A percentile compares a stretch with the other conserved stretches of the same genome.
phyloP scores from a whole-genome alignment of 1,139 yeast species.

The Blastobotrys proliferans region DNA sequence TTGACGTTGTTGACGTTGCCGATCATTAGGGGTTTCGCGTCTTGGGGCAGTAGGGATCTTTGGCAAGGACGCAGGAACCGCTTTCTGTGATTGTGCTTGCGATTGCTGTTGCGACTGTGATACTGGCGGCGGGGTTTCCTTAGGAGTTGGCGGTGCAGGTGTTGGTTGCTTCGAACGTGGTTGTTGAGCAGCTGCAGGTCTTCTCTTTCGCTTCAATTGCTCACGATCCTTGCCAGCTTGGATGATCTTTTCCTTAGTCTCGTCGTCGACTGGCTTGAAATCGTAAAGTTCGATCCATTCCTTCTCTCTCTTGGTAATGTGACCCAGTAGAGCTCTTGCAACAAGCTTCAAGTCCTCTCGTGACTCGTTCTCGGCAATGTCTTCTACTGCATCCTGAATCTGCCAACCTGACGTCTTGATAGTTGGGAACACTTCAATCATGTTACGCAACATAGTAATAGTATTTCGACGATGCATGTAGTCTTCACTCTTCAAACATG shows the following conservation, averaged over 20 bases:
- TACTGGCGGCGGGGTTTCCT: not conserved
- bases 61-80: slow-evolving; percentile 21
- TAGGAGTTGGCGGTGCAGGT: slow-evolving; percentile 3
- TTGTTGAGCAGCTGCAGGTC: slow-evolving; percentile 1
- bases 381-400: slow-evolving; percentile 47
- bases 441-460: slow-evolving; percentile 69
- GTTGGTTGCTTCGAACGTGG: slow-evolving; percentile 5
- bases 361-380: slow-evolving; percentile 49
- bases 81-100: not conserved
- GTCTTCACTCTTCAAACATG: slow-evolving; percentile 52
- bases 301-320: slow-evolving; percentile 54
- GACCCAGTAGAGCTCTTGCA: slow-evolving; percentile 72
- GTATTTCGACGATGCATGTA: slow-evolving; percentile 82
- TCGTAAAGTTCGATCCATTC: slow-evolving; percentile 48
- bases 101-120: not conserved
- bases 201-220: slow-evolving; percentile 8
- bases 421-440: slow-evolving; percentile 62
- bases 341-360: slow-evolving; percentile 82
- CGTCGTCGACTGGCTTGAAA: slow-evolving; percentile 25
- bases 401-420: slow-evolving; percentile 64
- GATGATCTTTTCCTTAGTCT: slow-evolving; percentile 21
- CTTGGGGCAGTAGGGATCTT: slow-evolving; percentile 24
- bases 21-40: slow-evolving; percentile 8
- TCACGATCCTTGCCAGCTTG: slow-evolving; percentile 22
- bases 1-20: not conserved